Conservation (phyloP, 2,329 filamentous ascomycete species). For the Epichloe sp. region DNA sequence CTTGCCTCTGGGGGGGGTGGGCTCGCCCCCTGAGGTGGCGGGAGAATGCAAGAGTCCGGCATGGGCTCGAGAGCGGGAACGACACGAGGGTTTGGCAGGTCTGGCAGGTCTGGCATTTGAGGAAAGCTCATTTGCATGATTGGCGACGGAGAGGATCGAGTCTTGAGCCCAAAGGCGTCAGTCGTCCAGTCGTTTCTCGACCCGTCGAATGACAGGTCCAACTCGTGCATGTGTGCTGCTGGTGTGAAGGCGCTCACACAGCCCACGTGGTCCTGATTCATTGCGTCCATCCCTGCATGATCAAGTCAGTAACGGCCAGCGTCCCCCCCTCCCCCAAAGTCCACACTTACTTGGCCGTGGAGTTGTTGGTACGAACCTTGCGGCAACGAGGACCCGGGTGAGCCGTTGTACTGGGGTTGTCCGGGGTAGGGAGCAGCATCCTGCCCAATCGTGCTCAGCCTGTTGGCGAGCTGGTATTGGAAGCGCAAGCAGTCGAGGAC, state of each 20-base stretch:
- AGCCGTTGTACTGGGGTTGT: slow-evolving; percentile 1
- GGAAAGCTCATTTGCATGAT: slow-evolving; percentile 5
- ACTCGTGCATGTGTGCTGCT: slow-evolving; percentile 4
- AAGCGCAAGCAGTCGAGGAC: slow-evolving; percentile 14
- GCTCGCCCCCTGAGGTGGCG: background rate
- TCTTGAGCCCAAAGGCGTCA: slow-evolving; percentile 6
- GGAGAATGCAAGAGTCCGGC: background rate
- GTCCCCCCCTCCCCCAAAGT: background rate
- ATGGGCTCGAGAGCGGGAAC: background rate
- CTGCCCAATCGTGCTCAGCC: slow-evolving; percentile 10
- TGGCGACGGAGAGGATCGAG: slow-evolving; percentile 4
- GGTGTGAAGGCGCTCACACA: slow-evolving; percentile 8
- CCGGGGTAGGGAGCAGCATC: slow-evolving; percentile 5
- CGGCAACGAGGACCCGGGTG: background rate
- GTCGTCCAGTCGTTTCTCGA: slow-evolving; percentile 10
- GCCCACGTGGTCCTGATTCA: slow-evolving; percentile 8
- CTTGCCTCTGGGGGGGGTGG: background rate
- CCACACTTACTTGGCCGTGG: background rate
- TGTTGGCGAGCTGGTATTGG: slow-evolving; percentile 13
- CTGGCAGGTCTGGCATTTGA: background rate
- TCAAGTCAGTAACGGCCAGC: background rate
- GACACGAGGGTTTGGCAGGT: background rate
- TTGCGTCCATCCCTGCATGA: slow-evolving; percentile 2
- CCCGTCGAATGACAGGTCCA: slow-evolving; percentile 12
- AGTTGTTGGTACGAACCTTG: slow-evolving; percentile 2